Evolutionary conservation across 2,329 filamentous ascomycete genomes (phyloP).

Genomic region (Rhexocercosporidium sp.): DNA sequence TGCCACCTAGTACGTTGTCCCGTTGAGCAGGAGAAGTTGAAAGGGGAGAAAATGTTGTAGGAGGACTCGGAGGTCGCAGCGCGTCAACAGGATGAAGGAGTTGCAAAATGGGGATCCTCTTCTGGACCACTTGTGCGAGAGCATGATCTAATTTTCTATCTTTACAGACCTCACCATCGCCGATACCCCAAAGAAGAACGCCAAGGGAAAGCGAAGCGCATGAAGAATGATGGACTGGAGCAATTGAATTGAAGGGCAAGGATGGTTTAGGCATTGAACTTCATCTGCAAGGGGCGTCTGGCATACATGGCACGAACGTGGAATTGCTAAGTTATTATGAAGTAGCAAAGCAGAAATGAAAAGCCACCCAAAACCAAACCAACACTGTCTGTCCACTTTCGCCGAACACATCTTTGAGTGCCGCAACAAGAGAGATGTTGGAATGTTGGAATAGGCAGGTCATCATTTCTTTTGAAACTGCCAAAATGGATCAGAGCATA

Average conservation of each 20-base stretch:
- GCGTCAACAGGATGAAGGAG: constrained; percentile 15
- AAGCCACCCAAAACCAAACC: constrained; percentile 27
- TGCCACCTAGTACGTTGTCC: constrained; percentile 84
- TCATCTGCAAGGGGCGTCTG: constrained; percentile 31
- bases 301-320: constrained; percentile 29
- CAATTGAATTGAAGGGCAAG: constrained; percentile 10
- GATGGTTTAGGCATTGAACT: constrained; percentile 24
- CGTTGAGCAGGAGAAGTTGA: constrained; percentile 46
- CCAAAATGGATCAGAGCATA: not conserved
- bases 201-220: constrained; percentile 44
- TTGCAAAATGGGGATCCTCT: constrained; percentile 6
- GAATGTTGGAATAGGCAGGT: not conserved
- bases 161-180: constrained; percentile 60
- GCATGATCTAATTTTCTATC: not conserved
- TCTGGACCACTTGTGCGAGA: not conserved
- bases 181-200: constrained; percentile 68
- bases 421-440: not conserved
- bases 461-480: too few species aligned
- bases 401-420: not conserved
- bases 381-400: not conserved
- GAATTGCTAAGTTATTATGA: constrained; percentile 30
- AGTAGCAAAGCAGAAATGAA: constrained; percentile 34
- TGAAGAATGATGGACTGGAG: constrained; percentile 28
- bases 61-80: not conserved
- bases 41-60: not conserved